Percentiles rank a stretch among this genome's conserved stretches.
Conservation (phyloP, 495 filamentous ascomycete genomes). For the Jackrogersella minutella region DNA sequence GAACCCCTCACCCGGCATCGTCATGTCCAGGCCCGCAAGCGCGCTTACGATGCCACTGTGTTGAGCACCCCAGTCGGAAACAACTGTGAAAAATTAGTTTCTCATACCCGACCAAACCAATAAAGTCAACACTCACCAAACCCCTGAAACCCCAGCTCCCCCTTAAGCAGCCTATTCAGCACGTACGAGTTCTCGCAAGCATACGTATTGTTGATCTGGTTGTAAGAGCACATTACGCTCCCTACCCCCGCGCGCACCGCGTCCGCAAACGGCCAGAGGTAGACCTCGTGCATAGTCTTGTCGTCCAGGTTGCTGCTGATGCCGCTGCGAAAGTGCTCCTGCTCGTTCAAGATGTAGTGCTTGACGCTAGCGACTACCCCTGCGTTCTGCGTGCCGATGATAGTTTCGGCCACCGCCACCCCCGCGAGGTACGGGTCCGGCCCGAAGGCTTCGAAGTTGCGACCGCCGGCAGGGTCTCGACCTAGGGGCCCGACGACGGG, state of each 20-base stretch:
- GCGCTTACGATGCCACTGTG: slow-evolving; percentile 80
- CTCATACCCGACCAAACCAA: too few relatives aligned
- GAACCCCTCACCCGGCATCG: slow-evolving; percentile 85
- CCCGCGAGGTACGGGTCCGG: slow-evolving; percentile 68
- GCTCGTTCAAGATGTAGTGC: slow-evolving; percentile 63
- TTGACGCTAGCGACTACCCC: slow-evolving; percentile 68
- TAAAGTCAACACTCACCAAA: slow-evolving; percentile 67
- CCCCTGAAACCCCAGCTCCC: slow-evolving; percentile 64
- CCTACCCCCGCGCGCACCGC: slow-evolving; percentile 66
- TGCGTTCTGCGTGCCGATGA: slow-evolving; percentile 62
- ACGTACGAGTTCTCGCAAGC: slow-evolving; percentile 56
- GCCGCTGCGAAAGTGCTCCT: slow-evolving; percentile 50
- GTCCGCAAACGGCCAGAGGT: slow-evolving; percentile 76
- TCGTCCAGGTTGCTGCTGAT: slow-evolving; percentile 68
- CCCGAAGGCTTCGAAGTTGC: slow-evolving; percentile 74
- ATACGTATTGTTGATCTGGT: slow-evolving; percentile 57
- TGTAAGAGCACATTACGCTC: slow-evolving; percentile 71
- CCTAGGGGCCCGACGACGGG: slow-evolving; percentile 64
- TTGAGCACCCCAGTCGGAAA: slow-evolving; percentile 91
- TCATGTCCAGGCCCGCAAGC: slow-evolving; percentile 86
- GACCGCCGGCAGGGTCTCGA: slow-evolving; percentile 66
- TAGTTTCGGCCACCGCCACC: slow-evolving; percentile 61
- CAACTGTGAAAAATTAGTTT: slow-evolving; percentile 54
- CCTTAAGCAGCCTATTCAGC: slow-evolving; percentile 60
- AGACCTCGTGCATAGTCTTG: slow-evolving; percentile 71